phyloP scores from a whole-genome alignment of 2,329 filamentous ascomycete species.

The Sphaerulina musiva region DNA sequence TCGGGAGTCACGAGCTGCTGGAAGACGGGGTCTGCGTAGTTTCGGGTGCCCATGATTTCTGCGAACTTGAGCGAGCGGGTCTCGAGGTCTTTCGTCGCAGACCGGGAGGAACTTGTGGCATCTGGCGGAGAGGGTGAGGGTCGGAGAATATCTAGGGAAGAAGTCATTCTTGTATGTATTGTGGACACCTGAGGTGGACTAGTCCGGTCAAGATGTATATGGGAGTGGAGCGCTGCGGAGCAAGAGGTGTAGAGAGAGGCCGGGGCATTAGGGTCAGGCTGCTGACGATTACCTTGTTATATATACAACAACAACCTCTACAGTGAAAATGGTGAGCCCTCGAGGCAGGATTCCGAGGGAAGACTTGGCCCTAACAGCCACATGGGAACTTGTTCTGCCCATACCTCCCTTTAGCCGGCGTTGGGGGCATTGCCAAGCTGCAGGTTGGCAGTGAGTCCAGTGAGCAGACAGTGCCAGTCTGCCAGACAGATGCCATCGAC shows the following conservation, averaged over 20 bases:
- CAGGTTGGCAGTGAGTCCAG: no score
- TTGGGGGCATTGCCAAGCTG: no score
- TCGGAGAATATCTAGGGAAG: constrained; percentile 16
- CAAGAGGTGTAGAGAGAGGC: no score
- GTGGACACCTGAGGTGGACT: neutral
- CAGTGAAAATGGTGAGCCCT: no score
- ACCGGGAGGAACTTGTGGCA: neutral
- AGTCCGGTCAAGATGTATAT: neutral
- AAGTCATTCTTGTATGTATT: constrained; percentile 7
- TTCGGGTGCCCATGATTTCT: constrained; percentile 1
- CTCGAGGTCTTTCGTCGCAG: constrained; percentile 7
- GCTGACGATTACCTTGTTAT: neutral
- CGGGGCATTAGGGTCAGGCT: no score
- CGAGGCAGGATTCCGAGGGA: neutral
- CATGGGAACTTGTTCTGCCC: neutral
- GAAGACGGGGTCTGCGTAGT: constrained; percentile 5
- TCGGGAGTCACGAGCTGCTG: constrained; percentile 5
- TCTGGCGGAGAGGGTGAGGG: constrained; percentile 10
- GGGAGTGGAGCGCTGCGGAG: no score
- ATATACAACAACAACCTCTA: neutral
- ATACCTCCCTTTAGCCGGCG: no score
- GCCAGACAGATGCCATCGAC: no score
- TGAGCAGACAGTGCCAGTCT: no score
- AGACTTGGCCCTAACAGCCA: constrained; percentile 6
- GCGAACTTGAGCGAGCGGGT: constrained; percentile 1